phyloP scores from a whole-genome alignment of 805 yeast genomes.

The Saturnispora dispora region DNA sequence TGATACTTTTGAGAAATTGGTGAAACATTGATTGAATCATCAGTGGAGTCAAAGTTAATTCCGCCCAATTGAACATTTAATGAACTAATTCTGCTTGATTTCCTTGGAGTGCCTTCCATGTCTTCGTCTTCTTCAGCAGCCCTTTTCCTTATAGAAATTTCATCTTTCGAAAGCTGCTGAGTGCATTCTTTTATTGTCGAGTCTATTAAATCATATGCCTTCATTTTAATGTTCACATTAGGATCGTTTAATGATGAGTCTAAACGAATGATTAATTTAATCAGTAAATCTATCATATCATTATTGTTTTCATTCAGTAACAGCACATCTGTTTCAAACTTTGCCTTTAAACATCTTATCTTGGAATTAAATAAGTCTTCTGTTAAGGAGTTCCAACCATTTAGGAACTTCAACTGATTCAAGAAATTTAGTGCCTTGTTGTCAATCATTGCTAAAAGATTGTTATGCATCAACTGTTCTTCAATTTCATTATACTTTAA shows the following conservation, averaged over 20 bases:
- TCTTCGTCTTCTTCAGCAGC: background rate
- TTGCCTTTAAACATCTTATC: constrained; percentile 33
- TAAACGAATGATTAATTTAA: constrained; percentile 4
- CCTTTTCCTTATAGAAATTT: background rate
- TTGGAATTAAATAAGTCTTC: constrained; percentile 33
- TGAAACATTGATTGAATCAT: background rate
- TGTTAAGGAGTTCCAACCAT: constrained; percentile 46
- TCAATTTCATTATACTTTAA: background rate
- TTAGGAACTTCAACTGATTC: constrained; percentile 41
- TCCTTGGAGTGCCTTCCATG: constrained; percentile 1
- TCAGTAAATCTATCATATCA: constrained; percentile 4
- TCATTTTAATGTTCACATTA: background rate
- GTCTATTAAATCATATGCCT: background rate
- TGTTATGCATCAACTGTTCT: constrained; percentile 39
- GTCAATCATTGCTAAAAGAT: constrained; percentile 29
- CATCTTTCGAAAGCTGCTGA: background rate
- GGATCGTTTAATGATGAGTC: background rate
- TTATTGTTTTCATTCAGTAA: background rate
- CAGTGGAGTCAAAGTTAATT: constrained; percentile 4
- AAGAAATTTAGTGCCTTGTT: constrained; percentile 39
- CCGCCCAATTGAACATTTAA: constrained; percentile 11
- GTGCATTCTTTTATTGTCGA: background rate
- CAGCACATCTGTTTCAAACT: constrained; percentile 38
- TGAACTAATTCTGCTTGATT: constrained; percentile 12
- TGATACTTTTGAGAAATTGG: background rate